Percentiles rank a stretch among this genome's conserved stretches.
phyloP scores from a whole-genome alignment of 805 yeast genomes.

The Metschnikowia cubensis region DNA sequence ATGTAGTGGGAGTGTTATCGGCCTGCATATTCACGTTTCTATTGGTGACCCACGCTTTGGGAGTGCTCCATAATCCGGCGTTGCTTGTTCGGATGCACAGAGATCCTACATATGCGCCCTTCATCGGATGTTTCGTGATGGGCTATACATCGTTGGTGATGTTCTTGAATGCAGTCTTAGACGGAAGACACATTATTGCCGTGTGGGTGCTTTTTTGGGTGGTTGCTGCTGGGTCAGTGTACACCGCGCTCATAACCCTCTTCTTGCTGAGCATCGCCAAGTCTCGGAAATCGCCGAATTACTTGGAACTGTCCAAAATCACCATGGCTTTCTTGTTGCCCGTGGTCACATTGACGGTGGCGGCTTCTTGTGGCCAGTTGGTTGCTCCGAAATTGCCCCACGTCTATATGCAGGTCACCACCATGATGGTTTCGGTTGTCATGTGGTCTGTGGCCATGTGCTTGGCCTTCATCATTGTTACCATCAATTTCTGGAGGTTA shows the following conservation, averaged over 20 bases:
- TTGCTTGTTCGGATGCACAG: constrained; percentile 19
- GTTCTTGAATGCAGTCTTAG: constrained; percentile 46
- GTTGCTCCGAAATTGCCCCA: constrained; percentile 44
- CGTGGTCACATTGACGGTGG: constrained; percentile 76
- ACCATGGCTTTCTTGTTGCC: constrained; percentile 65
- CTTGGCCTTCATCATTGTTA: constrained; percentile 52
- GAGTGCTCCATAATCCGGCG: constrained; percentile 31
- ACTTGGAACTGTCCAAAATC: constrained; percentile 29
- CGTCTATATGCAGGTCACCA: constrained; percentile 44
- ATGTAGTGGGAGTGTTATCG: constrained; percentile 61
- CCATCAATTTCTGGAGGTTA: constrained; percentile 58
- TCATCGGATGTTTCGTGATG: constrained; percentile 80
- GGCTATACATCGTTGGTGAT: constrained; percentile 66
- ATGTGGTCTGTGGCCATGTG: constrained; percentile 68
- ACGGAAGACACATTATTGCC: constrained; percentile 42
- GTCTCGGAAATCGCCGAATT: constrained; percentile 25
- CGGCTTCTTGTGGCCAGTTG: constrained; percentile 64
- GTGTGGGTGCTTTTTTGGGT: constrained; percentile 75
- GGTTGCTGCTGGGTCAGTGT: constrained; percentile 48
- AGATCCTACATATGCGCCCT: constrained; percentile 49
- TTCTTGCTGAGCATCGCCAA: constrained; percentile 42
- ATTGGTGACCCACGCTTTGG: constrained; percentile 38
- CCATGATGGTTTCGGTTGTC: constrained; percentile 51
- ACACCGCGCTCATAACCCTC: constrained; percentile 60
- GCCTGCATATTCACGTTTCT: constrained; percentile 44